Base-by-base conservation (phyloP, 2,329 filamentous ascomycete genomes). In the Neoscytalidium dimidiatum region DNA sequence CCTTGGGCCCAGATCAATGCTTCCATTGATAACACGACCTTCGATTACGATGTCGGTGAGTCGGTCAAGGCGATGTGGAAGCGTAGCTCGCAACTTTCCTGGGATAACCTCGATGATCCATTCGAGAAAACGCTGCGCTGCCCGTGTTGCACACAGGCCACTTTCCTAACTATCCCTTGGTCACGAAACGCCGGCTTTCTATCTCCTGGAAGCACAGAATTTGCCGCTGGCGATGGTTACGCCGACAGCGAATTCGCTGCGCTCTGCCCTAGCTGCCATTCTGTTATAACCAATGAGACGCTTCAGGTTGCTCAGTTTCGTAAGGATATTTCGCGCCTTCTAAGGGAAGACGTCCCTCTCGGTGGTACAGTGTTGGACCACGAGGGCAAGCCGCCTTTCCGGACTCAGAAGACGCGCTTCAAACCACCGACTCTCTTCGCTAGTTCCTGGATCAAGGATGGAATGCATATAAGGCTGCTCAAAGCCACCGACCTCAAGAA, bases 291-390 rank as follows among this genome's bases (percentile, higher is more conserved):
- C 6, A 86, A 88, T 68, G 83, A 90, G 52, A 77, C 81, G 2
- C 81, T 93, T 1, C 82, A 84, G n/a, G 82, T 88, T 1, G 80
- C 75, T 48, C 90, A 88, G 68, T 91, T 92, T 69, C 78, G 81
- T 53, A 75, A 73, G 14, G 89, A 93, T 69, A 75, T 84, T 5
- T 72, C 81, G 26, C 70, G 71, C 0, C 79, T 92, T 0, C 69
- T 86, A 3, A 66, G 75, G 3, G 69, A 81, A 3, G 69, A 80
- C 14, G 72, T 78, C 1, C 87, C 90, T 0, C 86, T 94, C 81
- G 87, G 89, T 0, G 90, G 91, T 1, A 92, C 90, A 0, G 73
- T 92, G 4, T 80, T 92, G 7, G 80, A 86, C 8, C 72, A 82
- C 0, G 73, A 77, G 1, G 90, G 90, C 0, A 74, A 43, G 33